Evolutionary conservation across 192 early-diverging fungal genomes (phyloP), one percentile per base, ranked within the genome.

Genomic region (Coemansia sp.): DNA sequence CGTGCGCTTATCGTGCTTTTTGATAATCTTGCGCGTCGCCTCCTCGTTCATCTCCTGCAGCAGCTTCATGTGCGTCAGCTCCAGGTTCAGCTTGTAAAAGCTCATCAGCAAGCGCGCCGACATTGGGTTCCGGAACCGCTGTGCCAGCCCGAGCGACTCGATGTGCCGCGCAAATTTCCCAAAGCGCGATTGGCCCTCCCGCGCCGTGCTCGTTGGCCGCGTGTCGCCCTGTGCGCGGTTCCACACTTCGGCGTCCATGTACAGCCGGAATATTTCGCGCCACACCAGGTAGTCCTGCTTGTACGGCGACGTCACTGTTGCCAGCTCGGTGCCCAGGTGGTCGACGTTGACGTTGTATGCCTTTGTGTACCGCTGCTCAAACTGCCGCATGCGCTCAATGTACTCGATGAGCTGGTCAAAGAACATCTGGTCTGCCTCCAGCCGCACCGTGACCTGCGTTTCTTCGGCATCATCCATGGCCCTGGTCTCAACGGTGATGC

Each of bases 1-100:
- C 9, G 88, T 92, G 21, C 86, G 83, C 65, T 94, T 94, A 65
- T 94, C 92, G 64, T 94, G 92, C 67, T 94, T 94, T 67, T 94
- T 94, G 29, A 94, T 67, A 27, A 94, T 93, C 65, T 94, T 94
- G 32, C 82, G 82, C 62, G 89, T 86, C 0, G 92, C 91, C 46
- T 79, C 84, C 49, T 84, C 84, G 69, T 94, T 94, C 62, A 92
- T 64, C 50, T 82, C 84, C 43, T 88, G 82, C 69, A 94, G 89
- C 42, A 85, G 83, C 58, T 85, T 85, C 71, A 93, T 73, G 16
- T 72, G 58, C 1, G 89, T 70, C 11, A 92, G 77, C 32, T 89
- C 84, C n/a, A 72, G 54, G 63, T 94, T 92, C 9, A 94, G 68
- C 51, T 83, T 71, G 50, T 67, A 77, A 33, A 77, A 77, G 68